Conservation (phyloP, 176 grass and related monocot species). For the Oryza glaberrima region DNA sequence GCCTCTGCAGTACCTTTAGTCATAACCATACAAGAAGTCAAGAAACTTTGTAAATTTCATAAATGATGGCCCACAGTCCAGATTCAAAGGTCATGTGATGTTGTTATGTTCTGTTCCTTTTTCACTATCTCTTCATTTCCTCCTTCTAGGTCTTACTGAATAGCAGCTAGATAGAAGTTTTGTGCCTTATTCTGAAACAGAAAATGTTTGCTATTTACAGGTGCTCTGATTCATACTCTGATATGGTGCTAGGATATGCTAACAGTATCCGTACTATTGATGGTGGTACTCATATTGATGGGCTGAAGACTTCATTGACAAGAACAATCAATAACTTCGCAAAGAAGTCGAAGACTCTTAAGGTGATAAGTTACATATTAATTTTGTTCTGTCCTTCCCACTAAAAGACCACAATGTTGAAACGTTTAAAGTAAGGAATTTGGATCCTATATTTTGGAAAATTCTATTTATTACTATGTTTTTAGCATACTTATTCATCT, state of each 20-base stretch:
- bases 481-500: slow-evolving; percentile 25
- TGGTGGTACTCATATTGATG: slow-evolving; percentile 98
- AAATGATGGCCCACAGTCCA: not conserved
- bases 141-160: not conserved
- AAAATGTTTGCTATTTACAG: slow-evolving; percentile 54
- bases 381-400: slow-evolving; percentile 22
- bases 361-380: slow-evolving; percentile 58
- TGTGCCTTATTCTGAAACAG: slow-evolving; percentile 30
- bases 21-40: not conserved
- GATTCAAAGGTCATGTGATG: not conserved
- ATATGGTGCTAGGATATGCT: slow-evolving; percentile 93
- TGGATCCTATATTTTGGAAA: slow-evolving; percentile 7
- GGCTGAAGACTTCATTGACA: slow-evolving; percentile 86
- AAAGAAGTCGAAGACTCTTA: slow-evolving; percentile 84
- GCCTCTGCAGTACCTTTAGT: not conserved
- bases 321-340: slow-evolving; percentile 88
- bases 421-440: slow-evolving; percentile 17
- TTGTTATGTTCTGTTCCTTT: not conserved
- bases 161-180: not conserved
- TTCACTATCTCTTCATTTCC: not conserved
- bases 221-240: slow-evolving; percentile 94
- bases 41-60: slow-evolving; percentile 6
- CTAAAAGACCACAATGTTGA: not conserved
- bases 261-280: slow-evolving; percentile 98
- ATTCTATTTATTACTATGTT: not conserved